Evolutionary conservation across 345 rosid species (phyloP).

Genomic region (Rhodamnia rubescens): DNA sequence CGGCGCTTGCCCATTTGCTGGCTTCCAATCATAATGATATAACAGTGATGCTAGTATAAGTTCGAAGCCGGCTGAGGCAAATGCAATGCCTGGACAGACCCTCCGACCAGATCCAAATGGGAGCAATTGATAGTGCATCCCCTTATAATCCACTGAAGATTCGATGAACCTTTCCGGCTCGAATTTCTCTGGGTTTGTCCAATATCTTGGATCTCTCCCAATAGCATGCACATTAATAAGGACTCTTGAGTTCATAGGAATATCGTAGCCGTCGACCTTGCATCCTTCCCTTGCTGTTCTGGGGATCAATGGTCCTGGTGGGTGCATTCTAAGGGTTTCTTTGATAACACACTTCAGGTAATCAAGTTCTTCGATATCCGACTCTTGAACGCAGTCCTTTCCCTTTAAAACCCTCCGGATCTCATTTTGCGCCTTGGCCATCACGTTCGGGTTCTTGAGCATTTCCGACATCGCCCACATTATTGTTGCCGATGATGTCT

Average conservation of each 20-base stretch:
- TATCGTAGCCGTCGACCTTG: constrained; percentile 12
- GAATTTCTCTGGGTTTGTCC: constrained; percentile 7
- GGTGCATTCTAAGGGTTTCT: constrained; percentile 20
- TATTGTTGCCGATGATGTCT: too few species aligned
- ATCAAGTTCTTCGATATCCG: not conserved
- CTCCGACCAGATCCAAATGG: constrained; percentile 13
- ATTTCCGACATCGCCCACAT: constrained; percentile 22
- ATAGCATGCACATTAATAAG: constrained; percentile 2
- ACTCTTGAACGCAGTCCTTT: not conserved
- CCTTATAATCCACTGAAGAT: constrained; percentile 2
- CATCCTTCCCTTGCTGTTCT: constrained; percentile 4
- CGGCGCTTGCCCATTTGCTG: not conserved
- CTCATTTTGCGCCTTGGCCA: constrained; percentile 17
- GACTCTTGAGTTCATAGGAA: constrained; percentile 1
- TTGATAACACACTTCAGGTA: constrained; percentile 15
- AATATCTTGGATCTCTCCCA: constrained; percentile 4
- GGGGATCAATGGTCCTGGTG: constrained; percentile 9
- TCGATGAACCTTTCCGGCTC: constrained; percentile 7
- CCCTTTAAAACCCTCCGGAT: not conserved
- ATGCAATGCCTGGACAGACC: constrained; percentile 5
- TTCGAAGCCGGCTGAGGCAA: not conserved
- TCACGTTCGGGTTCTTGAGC: constrained; percentile 3
- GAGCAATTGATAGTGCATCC: constrained; percentile 1
- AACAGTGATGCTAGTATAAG: not conserved
- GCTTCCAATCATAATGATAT: constrained; percentile 5